Conservation (phyloP, 1,284 basidiomycete species). For the Ganoderma resinaceum region DNA sequence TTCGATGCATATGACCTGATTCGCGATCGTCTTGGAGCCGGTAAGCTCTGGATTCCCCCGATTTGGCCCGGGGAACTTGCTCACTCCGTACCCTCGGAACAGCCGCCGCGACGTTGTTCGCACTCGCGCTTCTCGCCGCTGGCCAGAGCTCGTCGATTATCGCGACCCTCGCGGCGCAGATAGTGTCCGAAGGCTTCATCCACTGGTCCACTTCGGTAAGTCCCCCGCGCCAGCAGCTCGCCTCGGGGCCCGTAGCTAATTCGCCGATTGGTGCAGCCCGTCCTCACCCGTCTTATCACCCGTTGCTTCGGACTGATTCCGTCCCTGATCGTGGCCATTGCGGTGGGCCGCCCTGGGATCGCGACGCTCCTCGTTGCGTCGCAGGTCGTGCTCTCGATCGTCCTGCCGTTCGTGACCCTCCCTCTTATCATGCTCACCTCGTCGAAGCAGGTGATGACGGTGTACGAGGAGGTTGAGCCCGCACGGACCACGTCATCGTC, state of each 20-base stretch:
- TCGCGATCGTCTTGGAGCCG: constrained; percentile 65
- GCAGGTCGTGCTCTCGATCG: constrained; percentile 87
- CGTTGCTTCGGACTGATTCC: constrained; percentile 87
- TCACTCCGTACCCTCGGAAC: neutral
- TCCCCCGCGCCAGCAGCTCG: constrained; percentile 11
- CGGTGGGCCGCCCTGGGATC: constrained; percentile 79
- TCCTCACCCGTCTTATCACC: constrained; percentile 83
- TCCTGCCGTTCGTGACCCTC: constrained; percentile 87
- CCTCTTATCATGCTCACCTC: constrained; percentile 83
- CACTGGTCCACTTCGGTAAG: constrained; percentile 86
- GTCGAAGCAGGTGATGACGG: constrained; percentile 72
- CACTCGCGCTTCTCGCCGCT: constrained; percentile 82
- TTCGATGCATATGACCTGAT: constrained; percentile 86
- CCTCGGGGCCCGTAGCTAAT: neutral
- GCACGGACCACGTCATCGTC: neutral
- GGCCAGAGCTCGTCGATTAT: constrained; percentile 94
- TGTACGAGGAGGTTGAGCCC: constrained; percentile 40
- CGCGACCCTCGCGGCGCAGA: constrained; percentile 91
- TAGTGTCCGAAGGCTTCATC: constrained; percentile 93
- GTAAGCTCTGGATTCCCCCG: constrained; percentile 45
- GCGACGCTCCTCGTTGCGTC: constrained; percentile 85
- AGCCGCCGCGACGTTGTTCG: constrained; percentile 86
- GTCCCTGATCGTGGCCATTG: constrained; percentile 79
- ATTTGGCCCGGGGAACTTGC: neutral
- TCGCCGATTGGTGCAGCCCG: constrained; percentile 56